Conservation (phyloP, 371 early-diverging fungal species). For the Apophysomyces trapeziformis region DNA sequence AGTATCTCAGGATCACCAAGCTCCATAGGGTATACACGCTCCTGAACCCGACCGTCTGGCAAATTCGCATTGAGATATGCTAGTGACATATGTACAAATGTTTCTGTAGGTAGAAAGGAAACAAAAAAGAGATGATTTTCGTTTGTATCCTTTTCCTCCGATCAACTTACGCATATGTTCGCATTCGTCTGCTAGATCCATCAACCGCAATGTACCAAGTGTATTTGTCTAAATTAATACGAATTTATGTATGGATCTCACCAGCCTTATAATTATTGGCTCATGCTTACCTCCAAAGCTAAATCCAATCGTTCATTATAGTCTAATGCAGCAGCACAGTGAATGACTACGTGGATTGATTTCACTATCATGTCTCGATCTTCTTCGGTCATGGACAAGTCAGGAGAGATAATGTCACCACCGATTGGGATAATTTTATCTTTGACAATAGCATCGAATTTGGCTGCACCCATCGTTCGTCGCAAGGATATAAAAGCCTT, state of each 20-base stretch:
- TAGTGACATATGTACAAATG: slow-evolving; percentile 55
- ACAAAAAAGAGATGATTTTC: neutral
- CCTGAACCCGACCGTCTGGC: slow-evolving; percentile 55
- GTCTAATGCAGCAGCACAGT: slow-evolving; percentile 69
- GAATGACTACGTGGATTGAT: slow-evolving; percentile 59
- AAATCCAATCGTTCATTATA: slow-evolving; percentile 64
- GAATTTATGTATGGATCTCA: neutral
- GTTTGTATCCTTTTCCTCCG: neutral
- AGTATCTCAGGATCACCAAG: slow-evolving; percentile 63
- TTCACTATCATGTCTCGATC: slow-evolving; percentile 52
- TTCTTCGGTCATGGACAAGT: slow-evolving; percentile 53
- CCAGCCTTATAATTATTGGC: too few species aligned
- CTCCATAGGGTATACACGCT: slow-evolving; percentile 62
- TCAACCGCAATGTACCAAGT: slow-evolving; percentile 59
- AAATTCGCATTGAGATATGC: slow-evolving; percentile 51
- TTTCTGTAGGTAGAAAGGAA: slow-evolving; percentile 25
- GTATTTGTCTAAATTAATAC: slow-evolving; percentile 54
- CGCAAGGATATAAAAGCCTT: slow-evolving; percentile 48
- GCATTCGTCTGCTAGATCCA: slow-evolving; percentile 65
- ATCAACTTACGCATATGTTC: slow-evolving; percentile 44
- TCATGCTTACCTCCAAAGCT: slow-evolving; percentile 54
- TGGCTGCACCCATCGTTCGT: slow-evolving; percentile 36
- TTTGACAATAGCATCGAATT: slow-evolving; percentile 47
- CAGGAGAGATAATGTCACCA: slow-evolving; percentile 64
- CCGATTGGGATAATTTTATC: slow-evolving; percentile 62